Evolutionary conservation across 1,139 yeast genomes (phyloP).

Genomic region (Pichia sp.): DNA sequence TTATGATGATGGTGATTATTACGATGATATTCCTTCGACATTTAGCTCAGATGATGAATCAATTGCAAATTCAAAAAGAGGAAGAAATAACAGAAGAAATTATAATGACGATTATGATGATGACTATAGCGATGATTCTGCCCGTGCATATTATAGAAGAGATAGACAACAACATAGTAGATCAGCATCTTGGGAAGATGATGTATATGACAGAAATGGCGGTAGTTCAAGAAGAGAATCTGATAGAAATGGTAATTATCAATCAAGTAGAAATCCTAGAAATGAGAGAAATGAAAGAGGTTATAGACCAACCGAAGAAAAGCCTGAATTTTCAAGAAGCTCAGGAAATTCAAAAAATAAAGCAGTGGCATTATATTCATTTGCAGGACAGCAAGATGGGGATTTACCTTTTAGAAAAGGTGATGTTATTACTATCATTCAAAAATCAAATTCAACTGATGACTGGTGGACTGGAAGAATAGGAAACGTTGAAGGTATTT

Average conservation of each 20-base stretch:
- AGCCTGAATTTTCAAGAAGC: conserved; percentile 40
- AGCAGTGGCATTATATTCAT: conserved; percentile 85
- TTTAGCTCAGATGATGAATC: conserved; percentile 42
- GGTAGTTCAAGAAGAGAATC: conserved; percentile 5
- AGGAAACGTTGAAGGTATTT: conserved; percentile 80
- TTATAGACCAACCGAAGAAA: conserved; percentile 41
- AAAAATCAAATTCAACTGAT: conserved; percentile 79
- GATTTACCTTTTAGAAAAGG: conserved; percentile 92
- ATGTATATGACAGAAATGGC: conserved; percentile 52
- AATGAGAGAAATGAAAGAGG: conserved; percentile 9
- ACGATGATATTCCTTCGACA: conserved; percentile 69
- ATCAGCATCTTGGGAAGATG: conserved; percentile 71
- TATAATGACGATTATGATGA: conserved; percentile 36
- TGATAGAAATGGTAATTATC: conserved; percentile 1
- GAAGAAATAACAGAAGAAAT: conserved; percentile 31
- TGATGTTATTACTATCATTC: conserved; percentile 82
- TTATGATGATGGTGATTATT: conserved; percentile 56
- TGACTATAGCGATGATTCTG: conserved; percentile 25
- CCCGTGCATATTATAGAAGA: conserved; percentile 19
- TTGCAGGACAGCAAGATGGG: conserved; percentile 86
- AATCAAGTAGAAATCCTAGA: background rate
- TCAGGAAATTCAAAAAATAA: conserved; percentile 44
- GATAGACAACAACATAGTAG: conserved; percentile 9
- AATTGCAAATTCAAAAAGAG: conserved; percentile 18
- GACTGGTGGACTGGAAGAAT: conserved; percentile 99